Evolutionary conservation across 768 basidiomycete species (phyloP).

Genomic region (Mrakia hoshinonis): DNA sequence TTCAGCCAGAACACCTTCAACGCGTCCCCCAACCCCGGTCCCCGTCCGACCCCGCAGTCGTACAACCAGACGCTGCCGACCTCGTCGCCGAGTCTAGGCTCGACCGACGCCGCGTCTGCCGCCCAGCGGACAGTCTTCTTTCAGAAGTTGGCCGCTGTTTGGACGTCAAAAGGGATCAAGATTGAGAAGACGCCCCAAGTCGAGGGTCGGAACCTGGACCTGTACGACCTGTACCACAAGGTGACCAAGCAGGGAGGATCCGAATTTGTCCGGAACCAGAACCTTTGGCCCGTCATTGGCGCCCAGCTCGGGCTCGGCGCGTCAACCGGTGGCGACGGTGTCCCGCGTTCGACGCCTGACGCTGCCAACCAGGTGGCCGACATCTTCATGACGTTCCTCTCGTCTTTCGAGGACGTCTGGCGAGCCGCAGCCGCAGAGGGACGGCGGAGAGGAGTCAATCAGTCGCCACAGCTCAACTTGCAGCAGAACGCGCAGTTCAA

Average conservation of each 20-base stretch:
- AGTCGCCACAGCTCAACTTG: conserved; percentile 14
- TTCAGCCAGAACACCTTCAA: conserved; percentile 8
- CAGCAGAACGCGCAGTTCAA: conserved; percentile 16
- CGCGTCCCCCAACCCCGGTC: neutral
- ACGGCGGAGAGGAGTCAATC: neutral
- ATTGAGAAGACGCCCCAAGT: conserved; percentile 11
- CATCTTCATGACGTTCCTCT: conserved; percentile 21
- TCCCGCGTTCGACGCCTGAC: conserved; percentile 11
- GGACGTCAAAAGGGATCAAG: conserved; percentile 12
- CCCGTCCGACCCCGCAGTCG: neutral
- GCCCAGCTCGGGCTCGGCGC: conserved; percentile 17
- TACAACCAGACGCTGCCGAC: conserved; percentile 1
- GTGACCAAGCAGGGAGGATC: conserved; percentile 19
- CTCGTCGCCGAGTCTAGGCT: neutral
- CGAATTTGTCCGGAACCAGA: conserved; percentile 20
- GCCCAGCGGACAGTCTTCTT: conserved; percentile 15
- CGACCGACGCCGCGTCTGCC: conserved; percentile 1
- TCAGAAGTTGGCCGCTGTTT: conserved; percentile 15
- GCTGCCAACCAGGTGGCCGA: conserved; percentile 26
- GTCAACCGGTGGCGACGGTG: neutral
- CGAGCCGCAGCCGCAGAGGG: neutral
- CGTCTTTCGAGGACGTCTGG: conserved; percentile 24
- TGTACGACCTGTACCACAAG: conserved; percentile 22
- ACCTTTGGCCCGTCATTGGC: conserved; percentile 26
- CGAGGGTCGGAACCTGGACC: conserved; percentile 23